A percentile compares a stretch with the other conserved stretches of the same genome.
Conservation (phyloP, 2,329 filamentous ascomycete genomes). For the Monosporascus sp. region DNA sequence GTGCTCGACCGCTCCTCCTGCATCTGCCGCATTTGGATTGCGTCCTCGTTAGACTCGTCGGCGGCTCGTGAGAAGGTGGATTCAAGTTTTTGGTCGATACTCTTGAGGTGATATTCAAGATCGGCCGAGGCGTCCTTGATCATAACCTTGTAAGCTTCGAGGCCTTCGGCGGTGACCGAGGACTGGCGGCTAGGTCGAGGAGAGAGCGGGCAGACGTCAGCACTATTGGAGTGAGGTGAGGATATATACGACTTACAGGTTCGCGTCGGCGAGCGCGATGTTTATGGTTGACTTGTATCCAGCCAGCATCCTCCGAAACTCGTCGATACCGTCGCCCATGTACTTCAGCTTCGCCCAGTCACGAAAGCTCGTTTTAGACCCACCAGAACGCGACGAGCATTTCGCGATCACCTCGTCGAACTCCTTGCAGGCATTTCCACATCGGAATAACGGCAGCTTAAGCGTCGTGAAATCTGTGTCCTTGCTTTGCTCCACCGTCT, state of each 20-base stretch:
- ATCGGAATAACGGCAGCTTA: slow-evolving; percentile 36
- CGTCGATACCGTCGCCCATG: slow-evolving; percentile 37
- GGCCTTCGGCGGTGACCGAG: slow-evolving; percentile 22
- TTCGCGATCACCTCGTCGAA: slow-evolving; percentile 33
- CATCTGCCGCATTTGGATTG: slow-evolving; percentile 20
- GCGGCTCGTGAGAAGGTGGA: slow-evolving; percentile 12
- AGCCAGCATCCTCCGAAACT: slow-evolving; percentile 32
- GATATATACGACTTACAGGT: slow-evolving; percentile 28
- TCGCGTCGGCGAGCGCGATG: slow-evolving; percentile 34
- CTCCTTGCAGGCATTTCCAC: slow-evolving; percentile 35
- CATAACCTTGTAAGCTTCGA: slow-evolving; percentile 28
- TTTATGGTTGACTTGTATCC: slow-evolving; percentile 36
- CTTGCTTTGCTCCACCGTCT: too few relatives aligned
- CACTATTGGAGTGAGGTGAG: slow-evolving; percentile 5
- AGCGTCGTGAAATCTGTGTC: too few relatives aligned
- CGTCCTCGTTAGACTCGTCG: slow-evolving; percentile 16
- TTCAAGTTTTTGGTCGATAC: slow-evolving; percentile 17
- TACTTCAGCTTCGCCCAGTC: slow-evolving; percentile 40
- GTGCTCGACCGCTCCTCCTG: slow-evolving; percentile 29
- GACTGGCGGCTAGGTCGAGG: slow-evolving; percentile 25
- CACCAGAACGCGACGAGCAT: slow-evolving; percentile 28
- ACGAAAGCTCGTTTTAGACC: slow-evolving; percentile 33
- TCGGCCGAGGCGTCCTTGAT: slow-evolving; percentile 23
- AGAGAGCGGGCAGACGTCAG: not conserved
- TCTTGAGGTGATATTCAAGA: too few relatives aligned